Base-by-base conservation (phyloP, 768 basidiomycete genomes). In the Postia placenta region DNA sequence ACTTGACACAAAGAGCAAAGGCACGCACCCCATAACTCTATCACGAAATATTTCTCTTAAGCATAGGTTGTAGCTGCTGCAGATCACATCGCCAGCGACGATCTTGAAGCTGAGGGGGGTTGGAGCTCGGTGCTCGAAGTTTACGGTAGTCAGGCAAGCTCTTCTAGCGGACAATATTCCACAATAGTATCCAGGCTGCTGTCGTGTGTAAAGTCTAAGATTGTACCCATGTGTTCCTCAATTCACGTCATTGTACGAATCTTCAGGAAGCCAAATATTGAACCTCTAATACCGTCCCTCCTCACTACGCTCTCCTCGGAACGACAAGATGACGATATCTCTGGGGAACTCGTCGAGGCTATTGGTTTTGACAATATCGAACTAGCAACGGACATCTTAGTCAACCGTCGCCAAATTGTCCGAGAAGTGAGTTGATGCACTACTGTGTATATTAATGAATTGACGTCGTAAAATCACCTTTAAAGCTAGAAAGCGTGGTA, bases 311-410 rank as follows among this genome's bases (percentile, higher is more conserved):
- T 89, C 14, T 72, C 74, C 1, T 80, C 79, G 5, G 54, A 67
- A 20, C 71, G 69, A 33, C 67, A 71, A 4, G 74, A 85, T 54
- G 88, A 92, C 25, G 80, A 78, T 19, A 85, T 96, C 25, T 87
- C 90, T 23, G 78, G 69, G 23, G 85, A 90, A 56, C 63, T 97
- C 9, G 79, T 77, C 6, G 93, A 96, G 51, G 69, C 89, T 9
- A 63, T 94, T 41, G 95, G 93, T 2, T 90, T 84, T 62, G 88
- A 95, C 43, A 78, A 85, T 15, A 80, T 97, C 42, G 89, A 90
- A 23, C 69, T 92, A 27, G 80, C 86, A 6, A 78, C 77, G 67
- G 78, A 87, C 36, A 74, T 96, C 23, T 64, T 96, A 1, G 61
- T 70, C 15, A 72, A 80, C 25, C 80, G 93, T 19, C 52, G 56